Conservation (phyloP, 169 alveolate genomes). For the Babesia microti region DNA sequence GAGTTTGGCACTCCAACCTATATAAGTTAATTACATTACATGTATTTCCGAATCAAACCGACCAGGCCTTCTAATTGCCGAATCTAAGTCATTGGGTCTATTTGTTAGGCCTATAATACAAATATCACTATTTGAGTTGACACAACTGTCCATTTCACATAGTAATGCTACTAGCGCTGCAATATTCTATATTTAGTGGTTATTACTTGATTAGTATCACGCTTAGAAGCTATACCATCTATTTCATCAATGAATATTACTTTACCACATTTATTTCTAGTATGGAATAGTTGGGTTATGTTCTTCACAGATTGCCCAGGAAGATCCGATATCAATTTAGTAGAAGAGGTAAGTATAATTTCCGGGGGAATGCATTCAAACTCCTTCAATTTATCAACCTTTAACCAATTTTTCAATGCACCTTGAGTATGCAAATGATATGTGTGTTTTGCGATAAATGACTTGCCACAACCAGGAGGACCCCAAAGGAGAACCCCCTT, state of each 20-base stretch:
- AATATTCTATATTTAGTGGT: constrained; percentile 11
- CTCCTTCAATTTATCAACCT: constrained; percentile 8
- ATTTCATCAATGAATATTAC: constrained; percentile 64
- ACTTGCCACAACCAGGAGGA: constrained; percentile 88
- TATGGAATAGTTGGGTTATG: constrained; percentile 13
- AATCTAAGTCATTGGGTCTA: constrained; percentile 76
- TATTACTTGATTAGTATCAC: constrained; percentile 18
- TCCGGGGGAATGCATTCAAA: background rate
- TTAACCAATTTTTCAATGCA: constrained; percentile 2
- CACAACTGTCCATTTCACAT: constrained; percentile 17
- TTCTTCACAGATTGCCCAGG: constrained; percentile 28
- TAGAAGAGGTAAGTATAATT: constrained; percentile 23
- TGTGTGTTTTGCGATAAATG: constrained; percentile 30
- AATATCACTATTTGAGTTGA: constrained; percentile 9
- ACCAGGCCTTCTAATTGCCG: constrained; percentile 90
- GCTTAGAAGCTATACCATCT: constrained; percentile 48
- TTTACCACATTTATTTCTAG: constrained; percentile 4
- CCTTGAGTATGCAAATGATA: no score
- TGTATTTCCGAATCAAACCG: constrained; percentile 89
- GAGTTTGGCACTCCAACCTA: constrained; percentile 84
- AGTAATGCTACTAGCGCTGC: constrained; percentile 24
- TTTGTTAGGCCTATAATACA: constrained; percentile 87
- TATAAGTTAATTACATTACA: no score
- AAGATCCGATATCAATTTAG: constrained; percentile 16
- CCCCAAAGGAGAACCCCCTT: constrained; percentile 95